These are phyloP conservation scores for Termitomyces sp. DNA, from an alignment of 768 basidiomycete species.

Conservation along the genomic window DNA sequence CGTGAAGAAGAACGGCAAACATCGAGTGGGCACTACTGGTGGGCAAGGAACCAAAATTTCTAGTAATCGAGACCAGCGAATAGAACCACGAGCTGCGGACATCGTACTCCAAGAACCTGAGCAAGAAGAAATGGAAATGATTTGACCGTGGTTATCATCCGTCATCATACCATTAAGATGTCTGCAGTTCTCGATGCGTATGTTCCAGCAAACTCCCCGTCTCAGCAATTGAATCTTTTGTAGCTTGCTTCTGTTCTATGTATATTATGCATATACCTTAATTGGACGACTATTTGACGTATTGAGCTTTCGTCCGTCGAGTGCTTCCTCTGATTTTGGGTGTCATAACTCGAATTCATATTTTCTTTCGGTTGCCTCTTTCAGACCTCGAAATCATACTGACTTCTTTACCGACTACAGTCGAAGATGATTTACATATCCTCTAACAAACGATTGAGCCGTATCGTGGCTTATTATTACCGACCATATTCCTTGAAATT, in stretches of 20 bases:
- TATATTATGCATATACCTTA: not conserved
- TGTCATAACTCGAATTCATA: not conserved
- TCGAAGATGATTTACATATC: too few relatives aligned
- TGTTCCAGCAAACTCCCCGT: not conserved
- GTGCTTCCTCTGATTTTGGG: not conserved
- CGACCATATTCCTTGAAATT: too few relatives aligned
- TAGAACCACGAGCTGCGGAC: slow-evolving; percentile 12
- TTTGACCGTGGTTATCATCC: not conserved
- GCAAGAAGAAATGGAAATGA: slow-evolving; percentile 34
- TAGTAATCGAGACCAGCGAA: slow-evolving; percentile 4
- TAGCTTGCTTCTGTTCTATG: not conserved
- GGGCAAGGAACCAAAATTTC: not conserved
- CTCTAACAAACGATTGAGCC: too few relatives aligned
- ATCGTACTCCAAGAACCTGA: slow-evolving; percentile 37
- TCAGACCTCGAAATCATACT: too few relatives aligned
- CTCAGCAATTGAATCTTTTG: not conserved
- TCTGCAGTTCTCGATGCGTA: not conserved
- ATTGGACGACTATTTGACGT: not conserved
- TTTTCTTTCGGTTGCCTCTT: not conserved
- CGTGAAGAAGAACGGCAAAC: slow-evolving; percentile 13
- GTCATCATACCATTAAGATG: too few relatives aligned
- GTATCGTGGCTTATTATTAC: too few relatives aligned
- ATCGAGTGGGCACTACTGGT: slow-evolving; percentile 3
- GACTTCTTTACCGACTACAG: too few relatives aligned
- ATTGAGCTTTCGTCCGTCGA: not conserved